phyloP scores from a whole-genome alignment of 2,329 filamentous ascomycete species.

The Colletotrichum chrysophilum region DNA sequence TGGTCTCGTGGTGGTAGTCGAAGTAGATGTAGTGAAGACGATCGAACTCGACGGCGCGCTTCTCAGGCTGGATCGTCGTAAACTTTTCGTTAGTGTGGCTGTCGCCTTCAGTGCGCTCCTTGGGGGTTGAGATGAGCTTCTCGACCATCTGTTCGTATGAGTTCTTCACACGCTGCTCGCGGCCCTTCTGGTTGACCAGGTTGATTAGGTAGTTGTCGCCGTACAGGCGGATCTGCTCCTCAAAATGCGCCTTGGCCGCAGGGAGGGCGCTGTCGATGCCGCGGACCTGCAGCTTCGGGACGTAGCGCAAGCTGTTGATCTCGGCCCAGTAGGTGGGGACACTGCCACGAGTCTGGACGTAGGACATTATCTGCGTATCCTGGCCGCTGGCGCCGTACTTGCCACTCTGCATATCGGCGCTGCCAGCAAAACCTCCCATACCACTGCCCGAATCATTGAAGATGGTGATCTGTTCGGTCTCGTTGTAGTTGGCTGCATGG shows the following conservation, averaged over 20 bases:
- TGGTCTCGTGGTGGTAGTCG: slow-evolving; percentile 97
- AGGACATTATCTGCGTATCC: slow-evolving; percentile 89
- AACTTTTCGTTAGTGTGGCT: slow-evolving; percentile 78
- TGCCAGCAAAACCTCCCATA: slow-evolving; percentile 80
- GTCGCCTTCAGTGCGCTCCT: slow-evolving; percentile 71
- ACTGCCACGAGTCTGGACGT: slow-evolving; percentile 95
- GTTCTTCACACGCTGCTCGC: slow-evolving; percentile 87
- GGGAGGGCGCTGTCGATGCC: slow-evolving; percentile 80
- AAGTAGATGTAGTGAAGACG: slow-evolving; percentile 96
- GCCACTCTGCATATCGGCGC: slow-evolving; percentile 76
- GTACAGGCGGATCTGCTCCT: slow-evolving; percentile 91
- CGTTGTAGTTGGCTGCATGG: slow-evolving; percentile 98
- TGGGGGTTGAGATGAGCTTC: slow-evolving; percentile 71
- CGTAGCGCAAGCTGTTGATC: slow-evolving; percentile 91
- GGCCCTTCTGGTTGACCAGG: slow-evolving; percentile 93
- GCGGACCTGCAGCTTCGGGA: slow-evolving; percentile 86
- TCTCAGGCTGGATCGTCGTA: slow-evolving; percentile 72
- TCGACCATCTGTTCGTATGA: slow-evolving; percentile 93
- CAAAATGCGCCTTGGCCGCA: slow-evolving; percentile 86
- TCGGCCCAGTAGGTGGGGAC: slow-evolving; percentile 97
- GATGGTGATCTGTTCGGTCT: slow-evolving; percentile 92
- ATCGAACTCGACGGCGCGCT: slow-evolving; percentile 70
- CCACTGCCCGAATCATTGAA: slow-evolving; percentile 80
- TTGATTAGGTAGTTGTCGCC: slow-evolving; percentile 98
- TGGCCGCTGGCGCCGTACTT: slow-evolving; percentile 66